These are phyloP conservation scores for Nidularia sp. DNA, from an alignment of 768 basidiomycete genomes.

Conservation along the genomic window DNA sequence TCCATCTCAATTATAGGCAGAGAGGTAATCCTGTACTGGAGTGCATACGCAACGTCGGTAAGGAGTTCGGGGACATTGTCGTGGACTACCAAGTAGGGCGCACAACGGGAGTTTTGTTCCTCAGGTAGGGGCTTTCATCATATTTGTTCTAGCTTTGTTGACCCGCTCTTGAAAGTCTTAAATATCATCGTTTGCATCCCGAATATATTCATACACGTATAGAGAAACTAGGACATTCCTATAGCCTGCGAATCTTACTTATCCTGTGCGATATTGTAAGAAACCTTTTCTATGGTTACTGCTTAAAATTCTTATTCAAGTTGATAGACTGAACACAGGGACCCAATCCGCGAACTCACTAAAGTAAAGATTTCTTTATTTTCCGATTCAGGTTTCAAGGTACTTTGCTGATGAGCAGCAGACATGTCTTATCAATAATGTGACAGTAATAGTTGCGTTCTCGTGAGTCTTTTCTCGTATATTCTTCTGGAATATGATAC, in stretches of 20 bases:
- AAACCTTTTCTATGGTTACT: slow-evolving; percentile 5
- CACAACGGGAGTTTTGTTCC: slow-evolving; percentile 87
- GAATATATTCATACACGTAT: slow-evolving; percentile 95
- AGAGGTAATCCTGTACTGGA: slow-evolving; percentile 88
- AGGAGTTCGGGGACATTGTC: slow-evolving; percentile 92
- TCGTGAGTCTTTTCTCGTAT: slow-evolving; percentile 45
- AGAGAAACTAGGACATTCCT: slow-evolving; percentile 77
- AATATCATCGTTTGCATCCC: slow-evolving; percentile 94
- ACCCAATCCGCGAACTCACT: slow-evolving; percentile 88
- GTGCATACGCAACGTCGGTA: slow-evolving; percentile 81
- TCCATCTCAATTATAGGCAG: slow-evolving; percentile 27
- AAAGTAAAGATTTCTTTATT: slow-evolving; percentile 44
- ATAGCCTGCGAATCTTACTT: slow-evolving; percentile 81
- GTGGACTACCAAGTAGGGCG: slow-evolving; percentile 95
- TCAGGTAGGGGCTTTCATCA: slow-evolving; percentile 54
- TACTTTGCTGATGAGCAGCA: slow-evolving; percentile 14
- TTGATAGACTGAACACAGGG: slow-evolving; percentile 80
- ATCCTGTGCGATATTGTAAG: slow-evolving; percentile 90
- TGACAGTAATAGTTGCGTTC: slow-evolving; percentile 92
- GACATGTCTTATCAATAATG: slow-evolving; percentile 87
- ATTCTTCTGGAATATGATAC: not conserved
- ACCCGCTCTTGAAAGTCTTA: slow-evolving; percentile 49
- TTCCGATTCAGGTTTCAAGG: no score
- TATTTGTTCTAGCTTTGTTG: not conserved
- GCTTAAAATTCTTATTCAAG: not conserved